Conservation (phyloP, 2,329 filamentous ascomycete species). For the Alternaria angustiovoidea region DNA sequence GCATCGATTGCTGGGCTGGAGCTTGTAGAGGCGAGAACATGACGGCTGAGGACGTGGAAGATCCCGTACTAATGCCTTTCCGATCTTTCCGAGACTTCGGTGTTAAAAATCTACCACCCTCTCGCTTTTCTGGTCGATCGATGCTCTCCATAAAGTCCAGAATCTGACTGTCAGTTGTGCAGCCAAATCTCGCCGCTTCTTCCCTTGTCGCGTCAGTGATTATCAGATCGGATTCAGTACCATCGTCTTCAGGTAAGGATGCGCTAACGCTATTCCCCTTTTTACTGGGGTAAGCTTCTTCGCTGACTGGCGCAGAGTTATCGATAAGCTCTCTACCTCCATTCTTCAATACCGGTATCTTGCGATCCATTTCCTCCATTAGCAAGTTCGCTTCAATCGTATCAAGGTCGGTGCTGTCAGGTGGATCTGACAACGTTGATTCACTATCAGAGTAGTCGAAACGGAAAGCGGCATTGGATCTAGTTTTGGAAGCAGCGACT, state of each 20-base stretch:
- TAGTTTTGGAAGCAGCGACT: background rate
- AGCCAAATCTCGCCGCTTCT: background rate
- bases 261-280: background rate
- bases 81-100: background rate
- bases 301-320: background rate
- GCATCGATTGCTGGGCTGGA: background rate
- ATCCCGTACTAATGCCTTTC: background rate
- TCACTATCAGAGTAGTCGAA: background rate
- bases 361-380: background rate
- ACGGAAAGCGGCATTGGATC: background rate
- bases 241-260: background rate
- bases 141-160: background rate
- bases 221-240: background rate
- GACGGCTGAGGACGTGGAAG: background rate
- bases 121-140: background rate
- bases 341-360: background rate
- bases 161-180: background rate
- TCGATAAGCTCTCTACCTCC: background rate
- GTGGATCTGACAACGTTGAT: background rate
- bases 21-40: background rate
- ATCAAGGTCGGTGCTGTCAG: background rate
- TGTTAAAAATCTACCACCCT: background rate
- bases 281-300: background rate
- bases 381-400: background rate
- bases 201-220: background rate